Conservation (phyloP, 352 stramenopile species). For the Thraustochytrium striatum region DNA sequence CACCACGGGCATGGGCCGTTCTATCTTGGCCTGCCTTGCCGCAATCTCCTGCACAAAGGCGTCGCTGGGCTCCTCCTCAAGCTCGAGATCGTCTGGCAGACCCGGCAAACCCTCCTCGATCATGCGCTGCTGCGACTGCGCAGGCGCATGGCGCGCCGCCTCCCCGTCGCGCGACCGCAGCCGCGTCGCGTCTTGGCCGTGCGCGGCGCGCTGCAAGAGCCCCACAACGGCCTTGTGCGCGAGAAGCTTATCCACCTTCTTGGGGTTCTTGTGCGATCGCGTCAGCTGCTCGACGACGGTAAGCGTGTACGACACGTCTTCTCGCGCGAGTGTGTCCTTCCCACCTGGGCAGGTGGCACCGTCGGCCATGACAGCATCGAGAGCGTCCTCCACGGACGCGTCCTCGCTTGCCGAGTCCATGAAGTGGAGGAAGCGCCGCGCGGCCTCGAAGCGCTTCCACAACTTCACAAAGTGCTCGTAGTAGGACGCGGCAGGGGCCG, state of each 20-base stretch:
- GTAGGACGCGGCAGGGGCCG: slow-evolving; percentile 20
- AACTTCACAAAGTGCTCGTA: slow-evolving; percentile 14
- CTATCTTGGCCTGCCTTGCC: background rate
- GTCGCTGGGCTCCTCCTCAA: slow-evolving; percentile 16
- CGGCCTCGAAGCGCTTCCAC: slow-evolving; percentile 41
- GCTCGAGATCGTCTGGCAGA: slow-evolving; percentile 25
- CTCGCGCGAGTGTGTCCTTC: background rate
- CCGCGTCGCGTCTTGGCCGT: no score
- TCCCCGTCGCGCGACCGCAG: no score
- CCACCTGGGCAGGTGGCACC: no score
- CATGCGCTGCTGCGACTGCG: slow-evolving; percentile 16
- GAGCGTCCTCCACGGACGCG: no score
- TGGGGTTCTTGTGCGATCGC: background rate
- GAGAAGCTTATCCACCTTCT: background rate
- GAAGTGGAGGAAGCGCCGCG: slow-evolving; percentile 31
- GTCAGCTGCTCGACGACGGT: background rate
- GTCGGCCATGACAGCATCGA: no score
- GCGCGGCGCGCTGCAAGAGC: no score
- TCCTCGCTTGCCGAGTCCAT: slow-evolving; percentile 14
- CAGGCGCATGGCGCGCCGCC: no score
- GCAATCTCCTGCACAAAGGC: slow-evolving; percentile 2
- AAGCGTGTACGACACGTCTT: background rate
- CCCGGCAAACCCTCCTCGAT: slow-evolving; percentile 42
- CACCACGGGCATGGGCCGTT: slow-evolving; percentile 4
- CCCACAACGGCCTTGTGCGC: background rate